These are phyloP conservation scores for Aspergillus sp. DNA, from an alignment of 2,329 filamentous ascomycete genomes.

Conservation along the genomic window DNA sequence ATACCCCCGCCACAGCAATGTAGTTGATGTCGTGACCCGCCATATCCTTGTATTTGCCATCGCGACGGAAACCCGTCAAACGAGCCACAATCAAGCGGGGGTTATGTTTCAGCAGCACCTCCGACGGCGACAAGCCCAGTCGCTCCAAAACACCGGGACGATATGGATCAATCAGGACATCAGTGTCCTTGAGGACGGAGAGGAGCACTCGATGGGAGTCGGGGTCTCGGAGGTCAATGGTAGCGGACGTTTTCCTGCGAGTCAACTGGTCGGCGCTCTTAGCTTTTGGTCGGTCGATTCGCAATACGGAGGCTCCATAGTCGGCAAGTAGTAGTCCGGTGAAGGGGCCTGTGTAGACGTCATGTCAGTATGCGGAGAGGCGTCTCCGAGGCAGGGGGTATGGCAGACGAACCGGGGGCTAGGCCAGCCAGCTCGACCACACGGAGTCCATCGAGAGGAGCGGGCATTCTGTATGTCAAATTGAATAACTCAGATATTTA, in stretches of 20 bases:
- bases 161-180: slow-evolving; percentile 91
- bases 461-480: slow-evolving; percentile 17
- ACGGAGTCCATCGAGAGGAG: slow-evolving; percentile 59
- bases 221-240: slow-evolving; percentile 73
- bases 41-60: slow-evolving; percentile 84
- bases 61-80: slow-evolving; percentile 86
- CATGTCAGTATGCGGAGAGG: neutral
- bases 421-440: slow-evolving; percentile 68
- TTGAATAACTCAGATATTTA: neutral
- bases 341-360: slow-evolving; percentile 68
- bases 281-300: slow-evolving; percentile 68
- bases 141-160: slow-evolving; percentile 88
- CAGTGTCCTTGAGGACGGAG: slow-evolving; percentile 62
- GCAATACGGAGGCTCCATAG: slow-evolving; percentile 83
- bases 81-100: slow-evolving; percentile 77
- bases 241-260: slow-evolving; percentile 77
- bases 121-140: slow-evolving; percentile 71
- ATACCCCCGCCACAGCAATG: slow-evolving; percentile 79
- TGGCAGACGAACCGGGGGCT: slow-evolving; percentile 58
- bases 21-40: slow-evolving; percentile 97
- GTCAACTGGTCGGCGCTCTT: slow-evolving; percentile 71
- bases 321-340: slow-evolving; percentile 86
- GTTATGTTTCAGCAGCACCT: slow-evolving; percentile 67
- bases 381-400: neutral
- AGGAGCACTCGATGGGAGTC: slow-evolving; percentile 67